A percentile compares a stretch with the other conserved stretches of the same genome.
Evolutionary conservation across 495 filamentous ascomycete genomes (phyloP).

Genomic region (Schizothecium vesticola): DNA sequence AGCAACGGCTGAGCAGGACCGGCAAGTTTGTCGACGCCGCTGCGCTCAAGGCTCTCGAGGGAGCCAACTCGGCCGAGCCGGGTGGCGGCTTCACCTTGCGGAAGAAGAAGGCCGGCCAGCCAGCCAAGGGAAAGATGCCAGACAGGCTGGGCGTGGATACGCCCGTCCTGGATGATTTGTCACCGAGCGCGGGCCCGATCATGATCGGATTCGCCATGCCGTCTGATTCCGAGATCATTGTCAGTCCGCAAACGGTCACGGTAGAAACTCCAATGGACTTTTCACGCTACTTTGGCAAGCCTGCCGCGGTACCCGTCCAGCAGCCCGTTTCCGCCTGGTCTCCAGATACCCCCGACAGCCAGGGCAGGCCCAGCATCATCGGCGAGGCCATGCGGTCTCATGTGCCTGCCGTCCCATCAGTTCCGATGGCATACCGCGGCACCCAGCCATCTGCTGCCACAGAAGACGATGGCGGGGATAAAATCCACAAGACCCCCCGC

Average conservation of each 20-base stretch:
- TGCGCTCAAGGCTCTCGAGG: conserved; percentile 47
- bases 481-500: neutral
- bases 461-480: conserved; percentile 5
- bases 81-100: conserved; percentile 42
- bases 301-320: conserved; percentile 43
- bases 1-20: conserved; percentile 28
- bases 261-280: conserved; percentile 38
- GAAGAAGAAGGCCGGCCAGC: conserved; percentile 30
- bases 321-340: conserved; percentile 59
- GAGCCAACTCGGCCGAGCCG: conserved; percentile 34
- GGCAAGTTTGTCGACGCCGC: conserved; percentile 46
- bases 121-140: conserved; percentile 22
- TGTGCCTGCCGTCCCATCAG: conserved; percentile 8
- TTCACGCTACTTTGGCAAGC: conserved; percentile 28
- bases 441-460: neutral
- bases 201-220: conserved; percentile 74
- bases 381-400: conserved; percentile 31
- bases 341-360: conserved; percentile 35
- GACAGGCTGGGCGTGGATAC: conserved; percentile 18
- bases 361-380: conserved; percentile 21
- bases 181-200: conserved; percentile 69
- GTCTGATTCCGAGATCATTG: conserved; percentile 47
- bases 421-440: conserved; percentile 8
- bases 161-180: conserved; percentile 49
- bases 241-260: conserved; percentile 48